These are phyloP conservation scores for Trichoderma orchidacearum DNA, from an alignment of 495 filamentous ascomycete genomes.

Conservation along the genomic window DNA sequence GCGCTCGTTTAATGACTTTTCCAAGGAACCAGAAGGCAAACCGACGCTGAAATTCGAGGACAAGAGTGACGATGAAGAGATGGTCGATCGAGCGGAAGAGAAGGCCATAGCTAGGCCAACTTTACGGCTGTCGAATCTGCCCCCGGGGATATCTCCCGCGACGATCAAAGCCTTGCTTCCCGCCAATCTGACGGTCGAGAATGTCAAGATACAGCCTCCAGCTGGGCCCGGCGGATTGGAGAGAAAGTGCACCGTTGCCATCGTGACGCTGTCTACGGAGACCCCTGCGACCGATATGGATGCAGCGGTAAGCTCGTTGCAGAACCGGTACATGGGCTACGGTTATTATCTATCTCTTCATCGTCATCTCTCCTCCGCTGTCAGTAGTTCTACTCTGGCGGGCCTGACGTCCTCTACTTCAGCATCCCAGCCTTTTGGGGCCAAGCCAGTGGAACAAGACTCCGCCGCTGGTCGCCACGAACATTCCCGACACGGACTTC, in stretches of 20 bases:
- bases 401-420: constrained; percentile 35
- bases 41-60: constrained; percentile 26
- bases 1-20: constrained; percentile 27
- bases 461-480: constrained; percentile 30
- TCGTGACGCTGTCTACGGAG: constrained; percentile 75
- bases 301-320: constrained; percentile 57
- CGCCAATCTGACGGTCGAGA: constrained; percentile 54
- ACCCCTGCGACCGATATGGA: constrained; percentile 81
- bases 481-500: constrained; percentile 44
- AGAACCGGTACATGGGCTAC: constrained; percentile 77
- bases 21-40: constrained; percentile 14
- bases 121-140: constrained; percentile 51
- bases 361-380: constrained; percentile 74
- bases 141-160: constrained; percentile 52
- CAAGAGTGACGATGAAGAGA: constrained; percentile 31
- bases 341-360: constrained; percentile 75
- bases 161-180: constrained; percentile 64
- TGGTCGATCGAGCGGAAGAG: constrained; percentile 41
- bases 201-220: constrained; percentile 53
- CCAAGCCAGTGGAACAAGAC: constrained; percentile 47
- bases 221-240: constrained; percentile 37
- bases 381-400: constrained; percentile 42
- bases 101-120: constrained; percentile 76
- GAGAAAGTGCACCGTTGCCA: constrained; percentile 65
- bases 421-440: constrained; percentile 66